Evolutionary conservation across 352 stramenopile genomes (phyloP).

Genomic region (Phytophthora idaei): DNA sequence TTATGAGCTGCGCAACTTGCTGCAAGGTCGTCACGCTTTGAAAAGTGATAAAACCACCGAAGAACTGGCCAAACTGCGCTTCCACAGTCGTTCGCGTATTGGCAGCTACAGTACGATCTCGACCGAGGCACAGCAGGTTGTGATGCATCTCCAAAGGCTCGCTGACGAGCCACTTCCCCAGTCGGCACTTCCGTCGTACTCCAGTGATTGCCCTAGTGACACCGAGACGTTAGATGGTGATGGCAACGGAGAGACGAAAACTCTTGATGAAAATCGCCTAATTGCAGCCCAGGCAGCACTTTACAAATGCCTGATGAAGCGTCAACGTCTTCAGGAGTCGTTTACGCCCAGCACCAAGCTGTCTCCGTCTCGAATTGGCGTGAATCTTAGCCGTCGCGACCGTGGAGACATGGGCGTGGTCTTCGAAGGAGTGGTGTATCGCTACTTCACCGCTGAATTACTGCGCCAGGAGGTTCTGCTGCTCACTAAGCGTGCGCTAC

Average conservation of each 20-base stretch:
- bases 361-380: slow-evolving; percentile 61
- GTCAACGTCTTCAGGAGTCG: slow-evolving; percentile 53
- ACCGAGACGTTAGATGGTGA: slow-evolving; percentile 24
- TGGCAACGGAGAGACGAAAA: slow-evolving; percentile 13
- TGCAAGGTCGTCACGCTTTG: slow-evolving; percentile 35
- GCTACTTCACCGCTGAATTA: slow-evolving; percentile 61
- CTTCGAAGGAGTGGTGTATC: slow-evolving; percentile 77
- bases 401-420: slow-evolving; percentile 57
- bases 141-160: slow-evolving; percentile 41
- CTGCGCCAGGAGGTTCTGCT: slow-evolving; percentile 81
- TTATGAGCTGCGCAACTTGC: slow-evolving; percentile 57
- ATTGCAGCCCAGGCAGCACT: slow-evolving; percentile 56
- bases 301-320: slow-evolving; percentile 64
- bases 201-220: slow-evolving; percentile 30
- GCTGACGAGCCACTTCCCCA: slow-evolving; percentile 22
- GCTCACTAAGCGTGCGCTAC: slow-evolving; percentile 56
- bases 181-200: slow-evolving; percentile 20
- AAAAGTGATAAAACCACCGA: slow-evolving; percentile 23
- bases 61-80: slow-evolving; percentile 47
- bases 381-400: slow-evolving; percentile 70
- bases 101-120: slow-evolving; percentile 78
- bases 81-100: slow-evolving; percentile 74
- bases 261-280: slow-evolving; percentile 24
- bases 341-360: slow-evolving; percentile 43
- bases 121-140: slow-evolving; percentile 52